These are phyloP conservation scores for Casuarina equisetifolia DNA, from an alignment of 306 rosid species.

Conservation along the genomic window DNA sequence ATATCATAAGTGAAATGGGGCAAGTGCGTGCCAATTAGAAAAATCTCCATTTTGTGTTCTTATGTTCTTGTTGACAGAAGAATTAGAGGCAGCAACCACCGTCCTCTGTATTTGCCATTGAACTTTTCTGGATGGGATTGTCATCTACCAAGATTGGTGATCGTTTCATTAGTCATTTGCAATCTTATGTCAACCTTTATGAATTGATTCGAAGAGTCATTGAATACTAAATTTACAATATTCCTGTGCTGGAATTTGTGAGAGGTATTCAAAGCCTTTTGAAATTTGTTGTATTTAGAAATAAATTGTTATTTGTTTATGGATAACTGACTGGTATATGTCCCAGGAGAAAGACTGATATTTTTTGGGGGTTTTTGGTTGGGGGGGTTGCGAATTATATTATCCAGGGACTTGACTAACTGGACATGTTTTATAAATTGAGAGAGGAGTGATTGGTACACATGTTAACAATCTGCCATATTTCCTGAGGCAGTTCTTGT, in stretches of 20 bases:
- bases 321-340: neutral
- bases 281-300: neutral
- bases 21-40: neutral
- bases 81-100: too few relatives aligned
- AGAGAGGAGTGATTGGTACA: neutral
- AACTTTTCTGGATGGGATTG: too few relatives aligned
- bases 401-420: neutral
- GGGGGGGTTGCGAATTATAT: neutral
- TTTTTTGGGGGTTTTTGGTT: too few relatives aligned
- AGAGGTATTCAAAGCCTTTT: neutral
- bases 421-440: neutral
- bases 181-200: too few relatives aligned
- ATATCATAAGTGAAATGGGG: neutral
- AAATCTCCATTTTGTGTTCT: neutral
- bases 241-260: too few relatives aligned
- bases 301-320: neutral
- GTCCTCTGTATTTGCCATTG: too few relatives aligned
- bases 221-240: too few relatives aligned
- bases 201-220: too few relatives aligned
- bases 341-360: neutral
- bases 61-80: neutral
- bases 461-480: neutral
- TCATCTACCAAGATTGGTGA: too few relatives aligned
- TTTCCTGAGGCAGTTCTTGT: neutral
- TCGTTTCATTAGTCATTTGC: too few relatives aligned